Percentiles rank a stretch among this genome's conserved stretches.
These are phyloP conservation scores for Exophiala sideris DNA, from an alignment of 2,329 filamentous ascomycete species.

Conservation along the genomic window DNA sequence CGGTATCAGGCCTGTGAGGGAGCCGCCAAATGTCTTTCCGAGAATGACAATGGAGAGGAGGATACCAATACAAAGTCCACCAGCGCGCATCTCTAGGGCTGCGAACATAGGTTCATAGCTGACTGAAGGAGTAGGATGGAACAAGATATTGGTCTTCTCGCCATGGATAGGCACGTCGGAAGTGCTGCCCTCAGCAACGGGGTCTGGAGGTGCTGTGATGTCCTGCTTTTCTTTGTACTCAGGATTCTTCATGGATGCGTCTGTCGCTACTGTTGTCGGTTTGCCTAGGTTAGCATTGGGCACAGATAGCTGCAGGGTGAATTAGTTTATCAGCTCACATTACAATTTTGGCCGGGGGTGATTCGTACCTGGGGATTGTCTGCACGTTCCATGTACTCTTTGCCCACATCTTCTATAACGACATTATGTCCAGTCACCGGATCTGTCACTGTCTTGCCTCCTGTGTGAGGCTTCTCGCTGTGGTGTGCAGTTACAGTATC, in stretches of 20 bases:
- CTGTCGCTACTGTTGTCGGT: constrained; percentile 62
- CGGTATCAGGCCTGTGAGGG: constrained; percentile 71
- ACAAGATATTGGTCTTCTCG: constrained; percentile 93
- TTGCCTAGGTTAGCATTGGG: constrained; percentile 87
- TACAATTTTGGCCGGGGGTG: not conserved
- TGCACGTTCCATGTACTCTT: constrained; percentile 65
- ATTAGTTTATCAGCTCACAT: constrained; percentile 2
- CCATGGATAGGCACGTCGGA: constrained; percentile 94
- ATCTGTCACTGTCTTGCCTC: constrained; percentile 68
- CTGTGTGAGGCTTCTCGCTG: constrained; percentile 43
- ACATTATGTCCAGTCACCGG: constrained; percentile 84
- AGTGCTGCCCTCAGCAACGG: constrained; percentile 74
- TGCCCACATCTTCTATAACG: constrained; percentile 76
- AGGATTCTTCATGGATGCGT: constrained; percentile 65
- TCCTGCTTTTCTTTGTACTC: constrained; percentile 86
- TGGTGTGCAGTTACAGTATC: constrained; percentile 46
- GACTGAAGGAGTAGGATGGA: constrained; percentile 87
- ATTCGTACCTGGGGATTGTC: constrained; percentile 65
- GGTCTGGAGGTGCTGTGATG: constrained; percentile 84
- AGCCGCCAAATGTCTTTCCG: constrained; percentile 75
- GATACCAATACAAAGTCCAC: constrained; percentile 65
- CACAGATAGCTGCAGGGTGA: constrained; percentile 61
- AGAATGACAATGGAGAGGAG: constrained; percentile 71
- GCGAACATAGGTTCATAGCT: constrained; percentile 87
- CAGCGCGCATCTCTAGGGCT: constrained; percentile 70